A percentile compares a stretch with the other conserved stretches of the same genome.
Evolutionary conservation across 352 stramenopile genomes (phyloP).

Genomic region (Globisporangium iwayamae): DNA sequence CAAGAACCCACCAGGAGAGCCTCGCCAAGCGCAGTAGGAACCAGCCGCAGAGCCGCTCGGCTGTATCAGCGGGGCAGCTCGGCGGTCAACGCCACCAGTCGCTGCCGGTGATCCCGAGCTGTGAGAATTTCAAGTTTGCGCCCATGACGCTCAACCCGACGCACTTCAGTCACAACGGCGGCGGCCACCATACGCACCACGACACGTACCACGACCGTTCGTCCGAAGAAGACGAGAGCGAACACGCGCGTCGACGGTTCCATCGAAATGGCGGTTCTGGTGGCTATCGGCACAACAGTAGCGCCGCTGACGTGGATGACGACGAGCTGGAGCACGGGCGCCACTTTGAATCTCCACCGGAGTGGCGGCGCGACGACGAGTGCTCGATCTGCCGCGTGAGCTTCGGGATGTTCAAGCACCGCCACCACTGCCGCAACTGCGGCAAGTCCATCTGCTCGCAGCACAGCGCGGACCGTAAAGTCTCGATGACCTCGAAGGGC

Average conservation of each 20-base stretch:
- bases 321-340: constrained; percentile 1
- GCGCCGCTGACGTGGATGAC: constrained; percentile 11
- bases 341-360: constrained; percentile 48
- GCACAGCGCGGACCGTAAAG: constrained; percentile 81
- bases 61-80: not conserved
- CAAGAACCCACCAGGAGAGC: constrained; percentile 21
- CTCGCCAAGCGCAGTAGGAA: constrained; percentile 10
- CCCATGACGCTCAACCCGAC: constrained; percentile 11
- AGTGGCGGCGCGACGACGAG: constrained; percentile 75
- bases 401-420: constrained; percentile 85
- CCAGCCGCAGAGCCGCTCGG: constrained; percentile 13
- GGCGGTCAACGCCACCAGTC: constrained; percentile 40
- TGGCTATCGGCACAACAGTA: constrained; percentile 3
- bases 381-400: constrained; percentile 72
- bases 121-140: constrained; percentile 29
- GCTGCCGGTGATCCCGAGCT: constrained; percentile 50
- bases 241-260: constrained; percentile 16
- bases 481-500: constrained; percentile 60
- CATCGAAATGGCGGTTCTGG: constrained; percentile 9
- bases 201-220: constrained; percentile 18
- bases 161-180: constrained; percentile 21
- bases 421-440: constrained; percentile 83
- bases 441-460: constrained; percentile 81
- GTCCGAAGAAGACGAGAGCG: constrained; percentile 25
- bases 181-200: constrained; percentile 1